Base-by-base conservation (phyloP, 768 basidiomycete species). In the Rhodosporidiobolus odoratus region DNA sequence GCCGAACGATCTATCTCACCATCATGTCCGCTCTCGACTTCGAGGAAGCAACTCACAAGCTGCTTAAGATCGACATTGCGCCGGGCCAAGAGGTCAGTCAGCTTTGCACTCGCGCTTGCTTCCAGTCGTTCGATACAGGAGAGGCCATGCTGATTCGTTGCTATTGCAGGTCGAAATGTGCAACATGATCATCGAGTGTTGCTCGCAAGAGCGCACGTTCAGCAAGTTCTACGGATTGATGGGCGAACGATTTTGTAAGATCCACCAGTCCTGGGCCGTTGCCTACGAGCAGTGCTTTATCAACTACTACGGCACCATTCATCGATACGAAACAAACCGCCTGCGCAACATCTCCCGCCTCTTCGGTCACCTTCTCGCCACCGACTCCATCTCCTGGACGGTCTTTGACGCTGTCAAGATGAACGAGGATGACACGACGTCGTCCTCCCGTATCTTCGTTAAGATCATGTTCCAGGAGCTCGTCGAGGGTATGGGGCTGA, bases 111-210 rank as follows among this genome's bases (percentile, higher is more conserved):
- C n/a, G 19, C 47, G 37, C 30, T 57, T 27, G 38, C 50, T 10
- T 25, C 37, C 59, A 4, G n/a, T n/a, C n/a, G n/a, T n/a, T n/a
- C n/a, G n/a, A n/a, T n/a, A n/a, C n/a, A n/a, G n/a, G n/a, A n/a
- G n/a, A n/a, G n/a, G n/a, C n/a, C n/a, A n/a, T n/a, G n/a, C 34
- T 9, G 2, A 43, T 0, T 35, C 8, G 30, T 2, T 45, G 27
- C 27, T 15, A 58, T n/a, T 43, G 4, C 77, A 96, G 92, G 89
- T 92, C 75, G 95, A 97, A 79, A 81, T 99, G 67, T 86, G 91
- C 79, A 97, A 98, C 84, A 99, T 99, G 96, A 86, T 99, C 72
- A 90, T 99, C 80, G 95, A 98, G 77, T 99, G 96, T 89, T 98
- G 96, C 80, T 98, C 96, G 3, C 96, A 99, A 82, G 96, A 98